Base-by-base conservation (phyloP, 495 filamentous ascomycete genomes). In the Jackrogersella minutella region DNA sequence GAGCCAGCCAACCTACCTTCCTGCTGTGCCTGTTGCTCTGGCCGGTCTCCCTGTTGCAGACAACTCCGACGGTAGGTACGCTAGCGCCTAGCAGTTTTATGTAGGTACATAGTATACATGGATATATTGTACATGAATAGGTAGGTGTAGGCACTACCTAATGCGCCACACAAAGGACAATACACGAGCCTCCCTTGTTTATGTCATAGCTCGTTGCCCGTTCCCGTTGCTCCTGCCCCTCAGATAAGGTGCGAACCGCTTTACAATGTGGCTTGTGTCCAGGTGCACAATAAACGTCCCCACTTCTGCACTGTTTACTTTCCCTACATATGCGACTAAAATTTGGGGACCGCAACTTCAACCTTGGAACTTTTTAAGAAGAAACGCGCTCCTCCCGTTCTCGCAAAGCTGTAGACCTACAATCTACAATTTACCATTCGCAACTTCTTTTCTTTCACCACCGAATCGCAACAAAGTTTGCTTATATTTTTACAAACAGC, bases 331-430 rank as follows among this genome's bases (percentile, higher is more conserved):
- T 69, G 66, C 66, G 52, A 69, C 57, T 49, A 65, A 69, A 58
- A 53, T 69, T 69, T 65, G 31, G 61, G 66, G 43, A 65, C 62
- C 61, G 66, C 61, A 69, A 65, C 66, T 65, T 65, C 50, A 40
- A 64, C 61, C n/a, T n/a, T n/a, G n/a, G n/a, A n/a, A n/a, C n/a
- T n/a, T 53, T 62, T 69, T 64, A 64, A 69, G 61, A 64, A 69
- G 61, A 53, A 58, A 60, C 66, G 61, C 66, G 66, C 61, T 39
- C 56, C 16, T 57, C 55, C 26, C 41, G 5, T 57, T 24, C 22
- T 53, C 44, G n/a, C 19, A 19, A 49, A 36, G 43, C 41, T 37
- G 47, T 14, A 55, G 26, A 58, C 49, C 5, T 17, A 30, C 6
- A 58, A 24, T n/a, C 49, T 31, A 39, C 21, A 60, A 47, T 6